A percentile compares a stretch with the other conserved stretches of the same genome.
phyloP scores from a whole-genome alignment of 2,329 filamentous ascomycete species.

The Lachnellula occidentalis region DNA sequence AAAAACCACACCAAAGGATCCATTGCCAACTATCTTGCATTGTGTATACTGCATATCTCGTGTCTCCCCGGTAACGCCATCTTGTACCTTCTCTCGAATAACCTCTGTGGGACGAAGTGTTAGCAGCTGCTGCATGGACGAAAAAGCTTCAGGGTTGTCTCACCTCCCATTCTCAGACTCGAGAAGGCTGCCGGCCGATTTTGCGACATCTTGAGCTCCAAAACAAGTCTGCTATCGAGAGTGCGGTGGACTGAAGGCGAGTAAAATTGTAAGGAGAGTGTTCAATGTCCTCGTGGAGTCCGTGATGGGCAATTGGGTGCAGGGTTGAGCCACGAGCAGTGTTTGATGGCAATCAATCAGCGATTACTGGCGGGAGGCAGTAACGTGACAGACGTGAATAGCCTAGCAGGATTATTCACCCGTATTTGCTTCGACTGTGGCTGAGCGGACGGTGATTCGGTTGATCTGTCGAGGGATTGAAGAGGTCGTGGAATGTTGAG shows the following conservation, averaged over 20 bases:
- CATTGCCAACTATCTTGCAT: constrained; percentile 99
- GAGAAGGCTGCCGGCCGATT: constrained; percentile 86
- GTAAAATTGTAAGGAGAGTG: constrained; percentile 38
- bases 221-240: constrained; percentile 34
- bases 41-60: constrained; percentile 97
- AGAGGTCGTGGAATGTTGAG: constrained; percentile 12
- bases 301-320: constrained; percentile 46
- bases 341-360: constrained; percentile 13
- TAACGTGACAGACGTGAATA: constrained; percentile 25
- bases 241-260: constrained; percentile 38
- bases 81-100: constrained; percentile 97
- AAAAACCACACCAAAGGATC: constrained; percentile 97
- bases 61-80: constrained; percentile 94
- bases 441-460: constrained; percentile 9
- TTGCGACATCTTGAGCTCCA: constrained; percentile 65
- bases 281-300: constrained; percentile 39
- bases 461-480: constrained; percentile 6
- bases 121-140: constrained; percentile 19
- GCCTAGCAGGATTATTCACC: constrained; percentile 18
- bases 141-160: constrained; percentile 28
- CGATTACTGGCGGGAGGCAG: constrained; percentile 15
- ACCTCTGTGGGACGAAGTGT: constrained; percentile 61
- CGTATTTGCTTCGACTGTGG: constrained; percentile 19
- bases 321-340: constrained; percentile 16
- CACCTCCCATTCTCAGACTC: constrained; percentile 94